Conservation (phyloP, 2,329 filamentous ascomycete species). For the Trichoderma hamatum region DNA sequence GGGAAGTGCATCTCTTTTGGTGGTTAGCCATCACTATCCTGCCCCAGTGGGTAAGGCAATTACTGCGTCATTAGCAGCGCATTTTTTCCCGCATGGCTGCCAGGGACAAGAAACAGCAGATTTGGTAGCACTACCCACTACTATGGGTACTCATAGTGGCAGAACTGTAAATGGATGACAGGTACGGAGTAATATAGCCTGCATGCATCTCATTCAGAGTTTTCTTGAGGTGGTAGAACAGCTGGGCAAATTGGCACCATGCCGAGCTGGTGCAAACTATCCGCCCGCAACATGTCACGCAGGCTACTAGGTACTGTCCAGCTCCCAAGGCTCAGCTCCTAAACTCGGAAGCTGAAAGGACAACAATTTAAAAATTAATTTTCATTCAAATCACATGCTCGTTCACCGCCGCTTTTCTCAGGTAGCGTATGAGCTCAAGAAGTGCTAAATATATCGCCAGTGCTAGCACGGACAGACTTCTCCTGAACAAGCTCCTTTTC, state of each 20-base stretch:
- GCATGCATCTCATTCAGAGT: not conserved
- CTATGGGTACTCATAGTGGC: no score
- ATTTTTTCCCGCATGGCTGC: constrained; percentile 7
- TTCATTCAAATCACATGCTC: not conserved
- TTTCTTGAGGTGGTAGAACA: not conserved
- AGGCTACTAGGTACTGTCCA: not conserved
- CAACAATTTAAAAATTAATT: constrained; percentile 2
- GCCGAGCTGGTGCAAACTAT: not conserved
- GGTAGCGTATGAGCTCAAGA: not conserved
- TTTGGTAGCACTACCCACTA: not conserved
- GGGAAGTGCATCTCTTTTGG: not conserved
- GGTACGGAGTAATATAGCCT: not conserved
- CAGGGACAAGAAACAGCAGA: constrained; percentile 6
- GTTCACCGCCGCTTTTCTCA: constrained; percentile 1
- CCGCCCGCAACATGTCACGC: not conserved
- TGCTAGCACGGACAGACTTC: not conserved
- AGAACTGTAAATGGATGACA: not conserved
- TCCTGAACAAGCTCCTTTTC: constrained; percentile 19
- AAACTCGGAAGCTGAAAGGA: not conserved
- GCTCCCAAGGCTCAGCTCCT: not conserved
- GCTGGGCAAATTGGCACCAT: constrained; percentile 5
- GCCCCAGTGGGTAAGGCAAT: not conserved
- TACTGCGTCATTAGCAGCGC: constrained; percentile 8
- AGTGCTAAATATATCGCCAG: not conserved
- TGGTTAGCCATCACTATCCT: not conserved